phyloP scores from a whole-genome alignment of 2,329 filamentous ascomycete species.

The Truncatella angustata region DNA sequence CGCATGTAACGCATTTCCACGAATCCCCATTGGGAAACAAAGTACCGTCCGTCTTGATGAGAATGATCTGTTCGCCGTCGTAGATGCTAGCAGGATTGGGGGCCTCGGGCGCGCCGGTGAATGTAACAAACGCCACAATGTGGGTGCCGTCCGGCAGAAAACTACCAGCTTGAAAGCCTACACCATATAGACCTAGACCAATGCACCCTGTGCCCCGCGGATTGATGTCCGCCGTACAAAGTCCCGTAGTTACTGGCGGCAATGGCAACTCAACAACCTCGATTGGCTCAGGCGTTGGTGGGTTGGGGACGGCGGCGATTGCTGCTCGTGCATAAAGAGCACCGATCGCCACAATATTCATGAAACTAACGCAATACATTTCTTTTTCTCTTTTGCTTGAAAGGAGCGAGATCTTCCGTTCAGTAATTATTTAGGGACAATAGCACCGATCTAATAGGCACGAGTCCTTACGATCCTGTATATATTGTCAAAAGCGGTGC shows the following conservation, averaged over 20 bases:
- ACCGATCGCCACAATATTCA: too few species aligned
- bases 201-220: conserved; percentile 1
- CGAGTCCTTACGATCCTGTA: too few species aligned
- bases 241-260: not conserved
- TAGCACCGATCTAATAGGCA: too few species aligned
- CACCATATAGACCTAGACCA: not conserved
- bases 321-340: not conserved
- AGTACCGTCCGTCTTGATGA: not conserved
- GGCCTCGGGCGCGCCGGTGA: not conserved
- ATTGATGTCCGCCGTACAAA: not conserved
- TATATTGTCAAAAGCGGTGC: too few species aligned
- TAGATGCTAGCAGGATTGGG: not conserved
- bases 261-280: not conserved
- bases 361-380: too few species aligned
- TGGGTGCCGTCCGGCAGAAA: not conserved
- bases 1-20: conserved; percentile 40
- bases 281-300: not conserved
- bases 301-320: not conserved
- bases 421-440: too few species aligned
- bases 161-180: not conserved
- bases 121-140: not conserved
- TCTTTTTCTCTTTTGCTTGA: too few species aligned
- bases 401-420: too few species aligned
- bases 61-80: not conserved
- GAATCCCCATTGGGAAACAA: not conserved